Evolutionary conservation across 2,329 filamentous ascomycete genomes (phyloP), one percentile per base, ranked within the genome.

Genomic region (Exophiala sideris): DNA sequence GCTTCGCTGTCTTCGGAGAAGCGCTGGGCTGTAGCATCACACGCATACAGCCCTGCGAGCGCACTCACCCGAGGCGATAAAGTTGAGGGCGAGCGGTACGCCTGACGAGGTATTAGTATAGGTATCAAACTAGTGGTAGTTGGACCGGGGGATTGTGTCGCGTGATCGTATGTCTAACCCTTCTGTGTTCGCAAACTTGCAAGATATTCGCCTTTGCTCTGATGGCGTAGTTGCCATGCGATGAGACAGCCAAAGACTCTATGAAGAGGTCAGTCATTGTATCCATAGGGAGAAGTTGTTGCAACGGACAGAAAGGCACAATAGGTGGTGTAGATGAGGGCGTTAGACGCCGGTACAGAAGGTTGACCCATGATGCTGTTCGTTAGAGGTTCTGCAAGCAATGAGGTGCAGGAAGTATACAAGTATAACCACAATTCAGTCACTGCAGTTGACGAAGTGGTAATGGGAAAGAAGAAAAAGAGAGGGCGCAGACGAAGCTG

Each of bases 61-160:
- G 62, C 72, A 92, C 89, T 92, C 84, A 94, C 89, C 88, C 77
- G 88, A 89, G 71, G 89, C 89, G 76, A 94, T 88, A 77, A 94
- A 94, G 76, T 94, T 94, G 69, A 94, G 79, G 71, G 89, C 88
- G 72, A 94, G 76, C 64, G 89, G 89, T 62, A 90, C 75, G 62
- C 87, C 89, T 94, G 56, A 32, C 6, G 45, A 48, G 50, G n/a
- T 18, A 33, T 59, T 39, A 59, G 41, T 66, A 73, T 56, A 63
- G 59, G 49, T 29, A 16, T 29, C 35, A 8, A 24, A 44, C 18
- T 32, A 12, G 41, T 12, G 3, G 41, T 14, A n/a, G 21, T 20
- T 42, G 40, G 5, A n/a, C 12, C 24, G 14, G 12, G 18, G 40
- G 29, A 32, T 20, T 16, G 21, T 32, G 50, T 45, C 35, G 36